Evolutionary conservation across 2,329 filamentous ascomycete genomes (phyloP).

Genomic region (Cladobotryum mycophilum): DNA sequence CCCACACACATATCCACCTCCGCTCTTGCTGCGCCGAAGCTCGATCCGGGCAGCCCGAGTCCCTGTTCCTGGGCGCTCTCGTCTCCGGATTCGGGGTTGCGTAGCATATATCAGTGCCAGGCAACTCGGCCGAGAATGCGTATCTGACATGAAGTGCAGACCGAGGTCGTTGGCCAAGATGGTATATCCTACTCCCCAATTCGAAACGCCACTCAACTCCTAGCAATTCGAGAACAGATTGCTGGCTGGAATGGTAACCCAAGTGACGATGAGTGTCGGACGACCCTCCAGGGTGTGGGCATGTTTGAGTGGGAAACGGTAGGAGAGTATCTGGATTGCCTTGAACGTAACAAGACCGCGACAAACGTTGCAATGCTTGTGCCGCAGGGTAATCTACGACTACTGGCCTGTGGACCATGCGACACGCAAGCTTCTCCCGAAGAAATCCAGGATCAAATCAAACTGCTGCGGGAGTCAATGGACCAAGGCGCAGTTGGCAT

Average conservation of each 20-base stretch:
- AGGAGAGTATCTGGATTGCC: slow-evolving; percentile 18
- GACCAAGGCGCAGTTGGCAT: slow-evolving; percentile 19
- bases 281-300: slow-evolving; percentile 9
- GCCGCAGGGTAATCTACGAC: slow-evolving; percentile 19
- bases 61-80: no score
- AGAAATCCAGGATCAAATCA: slow-evolving; percentile 17
- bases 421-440: slow-evolving; percentile 14
- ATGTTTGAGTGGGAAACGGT: slow-evolving; percentile 19
- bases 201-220: slow-evolving; percentile 13
- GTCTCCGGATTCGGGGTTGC: no score
- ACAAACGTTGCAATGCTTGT: slow-evolving; percentile 21
- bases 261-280: slow-evolving; percentile 17
- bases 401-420: slow-evolving; percentile 19
- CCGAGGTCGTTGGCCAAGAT: slow-evolving; percentile 20
- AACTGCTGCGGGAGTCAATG: slow-evolving; percentile 16
- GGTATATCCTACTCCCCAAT: slow-evolving; percentile 20
- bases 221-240: slow-evolving; percentile 18
- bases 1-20: not conserved
- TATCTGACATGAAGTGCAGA: slow-evolving; percentile 9
- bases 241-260: slow-evolving; percentile 22
- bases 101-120: no score
- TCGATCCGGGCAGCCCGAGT: no score
- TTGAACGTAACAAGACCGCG: slow-evolving; percentile 17
- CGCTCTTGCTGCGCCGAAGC: not conserved
- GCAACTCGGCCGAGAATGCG: no score